Evolutionary conservation across 2,329 filamentous ascomycete genomes (phyloP).

Genomic region (Aureobasidium namibiae): DNA sequence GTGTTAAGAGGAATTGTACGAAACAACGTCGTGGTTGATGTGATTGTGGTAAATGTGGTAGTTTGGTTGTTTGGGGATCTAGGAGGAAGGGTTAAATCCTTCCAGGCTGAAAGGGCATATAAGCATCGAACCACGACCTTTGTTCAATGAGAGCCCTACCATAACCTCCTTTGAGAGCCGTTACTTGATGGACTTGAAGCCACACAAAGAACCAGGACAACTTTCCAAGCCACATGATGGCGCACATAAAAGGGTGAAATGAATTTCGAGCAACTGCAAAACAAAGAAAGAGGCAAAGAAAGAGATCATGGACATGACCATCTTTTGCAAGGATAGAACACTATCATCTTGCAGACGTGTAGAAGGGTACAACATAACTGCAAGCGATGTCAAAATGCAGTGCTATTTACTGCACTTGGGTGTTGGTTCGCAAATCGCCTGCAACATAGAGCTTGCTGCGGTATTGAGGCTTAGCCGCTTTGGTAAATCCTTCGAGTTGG

Average conservation of each 20-base stretch:
- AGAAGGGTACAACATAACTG: background rate
- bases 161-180: background rate
- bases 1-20: background rate
- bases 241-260: background rate
- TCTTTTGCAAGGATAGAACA: background rate
- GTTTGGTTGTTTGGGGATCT: background rate
- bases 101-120: conserved; percentile 5
- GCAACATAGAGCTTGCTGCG: background rate
- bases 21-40: background rate
- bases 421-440: conserved; percentile 5
- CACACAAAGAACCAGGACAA: conserved; percentile 3
- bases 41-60: background rate
- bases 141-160: background rate
- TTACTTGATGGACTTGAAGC: background rate
- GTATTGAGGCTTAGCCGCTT: background rate
- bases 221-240: conserved; percentile 4
- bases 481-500: background rate
- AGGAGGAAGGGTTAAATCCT: background rate
- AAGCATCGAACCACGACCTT: background rate
- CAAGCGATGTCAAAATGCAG: background rate
- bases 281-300: conserved; percentile 3
- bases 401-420: conserved; percentile 11
- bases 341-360: background rate
- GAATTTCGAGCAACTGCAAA: background rate
- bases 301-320: background rate